Conservation (phyloP, 352 stramenopile species). For the Pythium guiyangense region DNA sequence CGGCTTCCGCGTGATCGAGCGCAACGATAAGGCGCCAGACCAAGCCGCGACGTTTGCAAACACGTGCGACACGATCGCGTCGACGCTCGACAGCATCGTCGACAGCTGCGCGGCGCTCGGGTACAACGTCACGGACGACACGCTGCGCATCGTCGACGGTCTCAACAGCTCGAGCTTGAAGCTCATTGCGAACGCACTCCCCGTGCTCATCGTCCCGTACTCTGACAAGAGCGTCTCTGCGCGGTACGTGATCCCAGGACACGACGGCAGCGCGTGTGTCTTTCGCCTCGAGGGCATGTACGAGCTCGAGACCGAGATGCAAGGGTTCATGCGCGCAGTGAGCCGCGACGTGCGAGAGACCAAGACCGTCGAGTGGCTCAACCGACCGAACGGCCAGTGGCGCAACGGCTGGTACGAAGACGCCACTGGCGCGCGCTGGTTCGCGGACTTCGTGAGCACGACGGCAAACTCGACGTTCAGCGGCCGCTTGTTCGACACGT, state of each 20-base stretch:
- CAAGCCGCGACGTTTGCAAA: conserved; percentile 3
- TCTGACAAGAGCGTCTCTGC: conserved; percentile 14
- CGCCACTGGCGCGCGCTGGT: conserved; percentile 16
- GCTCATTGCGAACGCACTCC: conserved; percentile 19
- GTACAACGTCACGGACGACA: conserved; percentile 25
- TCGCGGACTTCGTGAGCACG: conserved; percentile 22
- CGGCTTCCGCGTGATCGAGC: conserved; percentile 12
- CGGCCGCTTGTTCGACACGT: conserved; percentile 18
- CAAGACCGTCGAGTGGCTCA: conserved; percentile 13
- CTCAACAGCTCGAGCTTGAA: conserved; percentile 5
- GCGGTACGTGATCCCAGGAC: conserved; percentile 17
- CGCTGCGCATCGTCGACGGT: conserved; percentile 21
- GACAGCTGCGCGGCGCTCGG: conserved; percentile 20
- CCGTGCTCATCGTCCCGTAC: conserved; percentile 23
- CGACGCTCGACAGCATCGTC: conserved; percentile 21
- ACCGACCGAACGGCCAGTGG: conserved; percentile 11
- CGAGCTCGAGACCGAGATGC: conserved; percentile 5
- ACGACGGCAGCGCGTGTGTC: conserved; percentile 24
- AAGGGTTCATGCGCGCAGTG: conserved; percentile 12
- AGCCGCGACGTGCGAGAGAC: conserved; percentile 11
- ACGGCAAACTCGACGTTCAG: conserved; percentile 6
- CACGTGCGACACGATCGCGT: conserved; percentile 17
- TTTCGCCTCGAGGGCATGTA: conserved; percentile 21
- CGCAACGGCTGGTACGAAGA: conserved; percentile 30
- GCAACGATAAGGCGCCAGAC: conserved; percentile 5